Evolutionary conservation across 495 filamentous ascomycete species (phyloP), one percentile per base, ranked within the genome.

Genomic region (Neurospora sp.): DNA sequence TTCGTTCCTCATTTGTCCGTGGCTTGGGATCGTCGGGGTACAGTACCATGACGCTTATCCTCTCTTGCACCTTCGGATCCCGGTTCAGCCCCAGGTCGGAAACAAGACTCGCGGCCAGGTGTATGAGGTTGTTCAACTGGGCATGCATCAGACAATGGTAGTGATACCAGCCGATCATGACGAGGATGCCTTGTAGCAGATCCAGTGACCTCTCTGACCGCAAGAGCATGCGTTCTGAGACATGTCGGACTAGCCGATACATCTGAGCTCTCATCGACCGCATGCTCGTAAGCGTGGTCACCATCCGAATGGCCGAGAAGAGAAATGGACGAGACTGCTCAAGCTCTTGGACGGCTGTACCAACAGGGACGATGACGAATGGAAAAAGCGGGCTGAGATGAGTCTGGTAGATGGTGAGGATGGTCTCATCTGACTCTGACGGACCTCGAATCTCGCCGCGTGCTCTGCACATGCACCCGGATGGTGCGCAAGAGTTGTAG

Each of bases 201-300:
- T 88, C 85, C 46, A 88, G 75, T 37, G 82, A 85, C 20, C 83
- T 77, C 59, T 87, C 83, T 7, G 81, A 81, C 41, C 82, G 80
- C 69, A 87, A 72, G 16, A 87, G 75, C 78, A 88, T 83, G 31
- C 80, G 79, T 37, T 83, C 80, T 31, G 82, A 74, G 69, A 85
- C 74, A 46, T 79, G 76, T 71, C 75, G 79, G 74, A 84, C 82
- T 35, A 86, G 74, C 40, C 79, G 78, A 18, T 74, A 77, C 37
- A 82, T 82, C 69, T 84, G 78, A 22, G 70, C 76, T 11, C 80
- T 75, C 76, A 85, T 80, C 40, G 82, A 80, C 8, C 78, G 80
- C 44, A 85, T 73, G 71, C 81, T 78, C 4, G 77, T 75, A 59
- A 82, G 81, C 1, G 79, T 82, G 8, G 84, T 74, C 10, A 84